phyloP scores from a whole-genome alignment of 768 basidiomycete genomes.

The Terana coerulea region DNA sequence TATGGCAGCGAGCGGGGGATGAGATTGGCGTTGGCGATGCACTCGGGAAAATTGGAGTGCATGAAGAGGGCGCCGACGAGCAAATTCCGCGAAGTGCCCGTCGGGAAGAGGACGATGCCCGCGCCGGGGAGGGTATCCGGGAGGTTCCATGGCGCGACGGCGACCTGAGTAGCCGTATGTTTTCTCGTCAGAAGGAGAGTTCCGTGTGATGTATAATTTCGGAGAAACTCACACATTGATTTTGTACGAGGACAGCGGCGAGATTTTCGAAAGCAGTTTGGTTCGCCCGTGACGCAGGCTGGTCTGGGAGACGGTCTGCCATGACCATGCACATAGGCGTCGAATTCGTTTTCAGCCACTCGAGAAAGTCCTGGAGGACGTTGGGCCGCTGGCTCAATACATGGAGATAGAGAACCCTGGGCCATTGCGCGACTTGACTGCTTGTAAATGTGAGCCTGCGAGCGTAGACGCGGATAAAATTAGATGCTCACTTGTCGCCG shows the following conservation, averaged over 20 bases:
- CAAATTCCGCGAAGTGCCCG: conserved; percentile 20
- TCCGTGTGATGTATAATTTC: background rate
- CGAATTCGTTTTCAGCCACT: conserved; percentile 45
- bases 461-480: conserved; percentile 2
- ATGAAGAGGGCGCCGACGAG: conserved; percentile 26
- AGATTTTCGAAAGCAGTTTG: conserved; percentile 51
- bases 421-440: conserved; percentile 57
- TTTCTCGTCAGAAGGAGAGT: conserved; percentile 11
- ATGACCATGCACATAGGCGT: conserved; percentile 57
- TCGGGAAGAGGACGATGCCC: conserved; percentile 35
- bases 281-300: conserved; percentile 46
- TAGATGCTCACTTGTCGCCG: conserved; percentile 57
- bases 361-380: conserved; percentile 43
- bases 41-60: conserved; percentile 22
- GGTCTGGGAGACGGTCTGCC: conserved; percentile 53
- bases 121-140: conserved; percentile 40
- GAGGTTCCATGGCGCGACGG: conserved; percentile 47
- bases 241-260: conserved; percentile 47
- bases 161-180: conserved; percentile 35
- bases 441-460: conserved; percentile 14
- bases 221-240: conserved; percentile 43
- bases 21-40: conserved; percentile 10
- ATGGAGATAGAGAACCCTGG: conserved; percentile 40
- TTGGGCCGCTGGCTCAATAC: conserved; percentile 35
- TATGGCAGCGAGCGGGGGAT: conserved; percentile 15